Base-by-base conservation (phyloP, 2,329 filamentous ascomycete species). In the Colletotrichum tabaci region DNA sequence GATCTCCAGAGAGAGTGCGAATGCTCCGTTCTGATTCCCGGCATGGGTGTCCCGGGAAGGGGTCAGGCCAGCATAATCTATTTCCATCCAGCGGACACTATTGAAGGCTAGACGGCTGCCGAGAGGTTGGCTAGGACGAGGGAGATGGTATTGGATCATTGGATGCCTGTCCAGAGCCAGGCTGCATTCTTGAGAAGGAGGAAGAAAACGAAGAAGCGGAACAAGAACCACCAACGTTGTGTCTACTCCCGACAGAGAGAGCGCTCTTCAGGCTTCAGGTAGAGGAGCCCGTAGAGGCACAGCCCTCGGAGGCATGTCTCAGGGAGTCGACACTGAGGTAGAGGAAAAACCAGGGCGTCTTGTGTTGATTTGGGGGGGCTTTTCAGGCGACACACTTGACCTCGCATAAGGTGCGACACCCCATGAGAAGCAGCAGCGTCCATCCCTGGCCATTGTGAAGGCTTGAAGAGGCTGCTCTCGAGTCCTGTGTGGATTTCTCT, bases 401-500 rank as follows among this genome's bases (percentile, higher is more conserved):
- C 30, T 42, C 7, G 12, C 8, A 10, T n/a, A 18, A 16, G 12
- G 44, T 26, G 35, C 15, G 30, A 18, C 13, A 42, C 68, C 67
- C 64, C 46, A 50, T 47, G 66, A 70, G 67, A 61, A 60, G 68
- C 64, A 63, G 68, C 64, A 63, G 58, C 64, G 47, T 50, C 18
- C 46, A 30, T 62, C 68, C 52, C 64, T 67, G 57, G 50, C 42
- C 30, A 30, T 16, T 12, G 10, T 56, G 53, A 47, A 30, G n/a
- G 55, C 30, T 30, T 30, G 30, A 30, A 30, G 30, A 30, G 30
- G 30, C 30, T 30, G 7, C 30, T 9, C 30, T 30, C 30, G 30
- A 30, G 61, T 62, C 47, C 67, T 70, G 62, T 62, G 30, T 66
- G 47, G 47, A 18, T 44, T 30, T 53, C 63, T 68, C 46, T 42